Evolutionary conservation across 495 filamentous ascomycete genomes (phyloP).

Genomic region (Hyaloscypha variabilis): DNA sequence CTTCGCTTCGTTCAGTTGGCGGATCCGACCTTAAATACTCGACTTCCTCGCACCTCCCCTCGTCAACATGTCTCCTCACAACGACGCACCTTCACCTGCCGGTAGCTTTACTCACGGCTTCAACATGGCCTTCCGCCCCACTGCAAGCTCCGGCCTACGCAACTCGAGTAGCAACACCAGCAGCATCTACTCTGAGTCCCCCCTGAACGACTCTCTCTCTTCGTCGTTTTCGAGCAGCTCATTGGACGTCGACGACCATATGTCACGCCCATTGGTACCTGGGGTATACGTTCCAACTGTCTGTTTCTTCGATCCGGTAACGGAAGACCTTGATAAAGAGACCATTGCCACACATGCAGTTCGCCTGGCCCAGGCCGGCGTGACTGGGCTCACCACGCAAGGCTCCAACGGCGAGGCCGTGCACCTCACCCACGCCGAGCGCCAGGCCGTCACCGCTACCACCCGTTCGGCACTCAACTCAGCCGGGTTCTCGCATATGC

Average conservation of each 20-base stretch:
- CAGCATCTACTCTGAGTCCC: constrained; percentile 40
- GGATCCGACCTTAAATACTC: too few relatives aligned
- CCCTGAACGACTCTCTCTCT: constrained; percentile 44
- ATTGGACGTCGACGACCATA: constrained; percentile 41
- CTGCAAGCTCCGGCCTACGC: constrained; percentile 32
- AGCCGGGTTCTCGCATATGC: constrained; percentile 66
- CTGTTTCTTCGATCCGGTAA: constrained; percentile 81
- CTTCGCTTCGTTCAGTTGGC: neutral
- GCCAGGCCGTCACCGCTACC: constrained; percentile 67
- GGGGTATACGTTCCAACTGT: constrained; percentile 87
- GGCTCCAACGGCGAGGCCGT: constrained; percentile 92
- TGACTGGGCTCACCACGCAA: constrained; percentile 81
- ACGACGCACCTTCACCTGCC: constrained; percentile 51
- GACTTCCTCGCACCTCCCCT: constrained; percentile 3
- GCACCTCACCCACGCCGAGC: constrained; percentile 72
- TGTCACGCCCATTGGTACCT: constrained; percentile 63
- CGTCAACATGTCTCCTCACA: constrained; percentile 50
- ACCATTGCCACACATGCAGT: constrained; percentile 76
- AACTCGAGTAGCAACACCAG: constrained; percentile 38
- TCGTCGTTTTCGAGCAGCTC: constrained; percentile 40
- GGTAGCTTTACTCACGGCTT: constrained; percentile 47
- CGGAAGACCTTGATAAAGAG: constrained; percentile 72
- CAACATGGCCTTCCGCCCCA: constrained; percentile 42
- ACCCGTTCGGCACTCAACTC: constrained; percentile 73
- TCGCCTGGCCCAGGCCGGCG: constrained; percentile 78